A percentile compares a stretch with the other conserved stretches of the same genome.
Conservation (phyloP, 441 rosid genomes). For the Biscutella laevigata region DNA sequence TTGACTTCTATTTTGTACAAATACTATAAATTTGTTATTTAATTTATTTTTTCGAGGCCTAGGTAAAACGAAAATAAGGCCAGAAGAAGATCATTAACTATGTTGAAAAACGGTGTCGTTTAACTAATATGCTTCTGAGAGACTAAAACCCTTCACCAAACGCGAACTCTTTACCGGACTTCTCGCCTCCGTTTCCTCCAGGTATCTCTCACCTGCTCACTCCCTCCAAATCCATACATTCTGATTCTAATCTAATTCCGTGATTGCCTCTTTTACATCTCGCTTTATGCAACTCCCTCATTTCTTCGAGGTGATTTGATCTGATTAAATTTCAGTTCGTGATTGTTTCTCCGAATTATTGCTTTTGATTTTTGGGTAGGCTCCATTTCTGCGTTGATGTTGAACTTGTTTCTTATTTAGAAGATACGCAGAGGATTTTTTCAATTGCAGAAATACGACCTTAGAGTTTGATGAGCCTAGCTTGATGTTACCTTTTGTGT, state of each 20-base stretch:
- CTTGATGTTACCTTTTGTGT: too few relatives aligned
- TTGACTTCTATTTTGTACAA: too few relatives aligned
- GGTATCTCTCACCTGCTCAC: slow-evolving; percentile 4
- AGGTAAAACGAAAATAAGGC: too few relatives aligned
- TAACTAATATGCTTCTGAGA: background rate
- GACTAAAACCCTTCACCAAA: slow-evolving; percentile 8
- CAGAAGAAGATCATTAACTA: too few relatives aligned
- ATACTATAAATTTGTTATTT: too few relatives aligned
- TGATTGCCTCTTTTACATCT: background rate
- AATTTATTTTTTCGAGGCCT: too few relatives aligned
- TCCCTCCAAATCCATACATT: background rate
- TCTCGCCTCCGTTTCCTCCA: background rate
- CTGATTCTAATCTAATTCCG: background rate
- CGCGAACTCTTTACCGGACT: slow-evolving; percentile 11
- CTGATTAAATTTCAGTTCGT: background rate
- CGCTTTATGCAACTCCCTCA: background rate
- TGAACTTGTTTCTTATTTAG: too few relatives aligned
- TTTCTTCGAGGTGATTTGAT: background rate
- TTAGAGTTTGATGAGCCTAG: too few relatives aligned
- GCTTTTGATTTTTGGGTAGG: background rate
- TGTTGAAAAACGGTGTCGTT: background rate
- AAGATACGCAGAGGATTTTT: too few relatives aligned
- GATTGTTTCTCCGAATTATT: background rate
- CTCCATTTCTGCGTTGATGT: background rate
- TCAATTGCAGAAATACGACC: too few relatives aligned